phyloP scores from a whole-genome alignment of 768 basidiomycete species.

The Cyathus striatus region DNA sequence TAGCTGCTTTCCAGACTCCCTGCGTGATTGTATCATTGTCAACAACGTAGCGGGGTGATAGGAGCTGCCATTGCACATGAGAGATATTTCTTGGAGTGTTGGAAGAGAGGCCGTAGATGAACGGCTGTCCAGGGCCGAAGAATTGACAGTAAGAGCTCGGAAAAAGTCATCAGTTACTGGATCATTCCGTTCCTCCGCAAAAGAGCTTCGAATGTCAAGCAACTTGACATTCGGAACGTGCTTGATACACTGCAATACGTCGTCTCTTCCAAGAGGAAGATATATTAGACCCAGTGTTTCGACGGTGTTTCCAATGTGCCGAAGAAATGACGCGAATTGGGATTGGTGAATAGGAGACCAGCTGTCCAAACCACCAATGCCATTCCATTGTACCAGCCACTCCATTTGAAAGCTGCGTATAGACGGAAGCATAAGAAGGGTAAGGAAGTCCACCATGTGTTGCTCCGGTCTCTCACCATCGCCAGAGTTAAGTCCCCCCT shows the following conservation, averaged over 20 bases:
- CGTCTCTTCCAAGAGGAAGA: slow-evolving; percentile 28
- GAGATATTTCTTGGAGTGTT: slow-evolving; percentile 14
- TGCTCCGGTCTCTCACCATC: slow-evolving; percentile 11
- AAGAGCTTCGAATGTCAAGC: slow-evolving; percentile 28
- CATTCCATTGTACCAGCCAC: slow-evolving; percentile 23
- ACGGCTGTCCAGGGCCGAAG: not conserved
- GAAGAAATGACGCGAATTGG: slow-evolving; percentile 23
- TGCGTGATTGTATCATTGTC: slow-evolving; percentile 27
- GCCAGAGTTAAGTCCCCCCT: slow-evolving; percentile 12
- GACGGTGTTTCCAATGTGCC: slow-evolving; percentile 19
- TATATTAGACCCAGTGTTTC: slow-evolving; percentile 27
- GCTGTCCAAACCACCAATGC: slow-evolving; percentile 1
- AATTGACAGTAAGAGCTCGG: slow-evolving; percentile 9
- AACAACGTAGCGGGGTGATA: slow-evolving; percentile 18
- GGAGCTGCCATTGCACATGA: slow-evolving; percentile 29
- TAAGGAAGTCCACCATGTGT: slow-evolving; percentile 24
- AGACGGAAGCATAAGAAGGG: slow-evolving; percentile 18
- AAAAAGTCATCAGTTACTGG: slow-evolving; percentile 32
- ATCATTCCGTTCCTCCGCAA: slow-evolving; percentile 24
- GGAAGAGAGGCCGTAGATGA: slow-evolving; percentile 14
- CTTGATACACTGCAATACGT: slow-evolving; percentile 25
- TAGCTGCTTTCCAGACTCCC: slow-evolving; percentile 13
- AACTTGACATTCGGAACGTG: slow-evolving; percentile 19
- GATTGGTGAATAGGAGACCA: slow-evolving; percentile 18
- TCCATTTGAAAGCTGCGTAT: slow-evolving; percentile 26